Evolutionary conservation across 1,284 basidiomycete species (phyloP), one percentile per base, ranked within the genome.

Genomic region (Leccinum solheimii): DNA sequence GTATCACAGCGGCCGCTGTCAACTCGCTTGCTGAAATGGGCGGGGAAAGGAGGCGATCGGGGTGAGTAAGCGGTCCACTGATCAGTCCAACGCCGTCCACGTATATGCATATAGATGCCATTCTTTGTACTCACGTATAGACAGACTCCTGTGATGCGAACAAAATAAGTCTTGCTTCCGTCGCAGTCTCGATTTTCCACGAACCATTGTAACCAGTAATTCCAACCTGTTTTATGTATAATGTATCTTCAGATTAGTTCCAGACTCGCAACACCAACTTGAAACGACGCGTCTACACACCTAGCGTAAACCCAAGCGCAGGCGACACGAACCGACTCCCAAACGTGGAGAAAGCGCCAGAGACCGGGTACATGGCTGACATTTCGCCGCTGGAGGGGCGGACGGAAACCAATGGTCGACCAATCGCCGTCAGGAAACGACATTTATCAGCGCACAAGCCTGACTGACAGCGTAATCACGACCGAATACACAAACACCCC

Each of bases 181-280:
- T 21, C 19, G 5, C n/a, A 13, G 11, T 21, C 43, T 11, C 6
- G 3, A 21, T 11, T 19, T 8, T 45, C 13, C 19, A 67, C 73
- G 56, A 16, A 82, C 80, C 83, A 83, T 67, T 82, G 81, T n/a
- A 83, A 68, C 79, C 81, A 84, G 63, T 84, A 82, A 69, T 80
- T 83, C 81, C 82, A 79, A 0, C 79, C 82, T 83, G 50, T 52
- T n/a, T 27, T 19, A 40, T 45, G 43, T 45, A 10, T 21, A 21
- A 1, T 21, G 21, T 13, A 21, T 10, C 11, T 45, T 45, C 19
- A 45, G 19, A 21, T 21, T 3, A 21, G 19, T 19, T 19, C 40
- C 40, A 43, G 5, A 19, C 43, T 45, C 19, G 19, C 43, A 45
- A 21, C 6, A 45, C 43, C 43, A 45, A 65, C 13, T 67, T 67